Base-by-base conservation (phyloP, 257 asterid genomes). In the Handroanthus guayacan region DNA sequence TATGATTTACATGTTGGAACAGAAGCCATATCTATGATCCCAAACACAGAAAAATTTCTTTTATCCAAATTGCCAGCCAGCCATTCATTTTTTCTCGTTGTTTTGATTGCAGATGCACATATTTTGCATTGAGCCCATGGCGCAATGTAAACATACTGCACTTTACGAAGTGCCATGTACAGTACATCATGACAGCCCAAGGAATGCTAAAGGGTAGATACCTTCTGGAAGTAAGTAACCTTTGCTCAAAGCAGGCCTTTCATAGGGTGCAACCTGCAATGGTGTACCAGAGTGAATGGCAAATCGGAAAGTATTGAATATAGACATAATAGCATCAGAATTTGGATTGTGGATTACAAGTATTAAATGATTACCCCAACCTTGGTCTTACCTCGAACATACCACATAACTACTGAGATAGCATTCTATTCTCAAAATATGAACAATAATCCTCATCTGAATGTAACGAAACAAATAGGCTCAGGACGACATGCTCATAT, bases 171-270 rank as follows among this genome's bases (percentile, higher is more conserved):
- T 55, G 69, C 20, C 14, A 43, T 67, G 45, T 63, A 58, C 43
- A 55, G 58, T 64, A 62, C 6, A 16, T 62, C 62, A 5, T 70
- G 13, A 76, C 58, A 14, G 60, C 9, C 13, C 50, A 62, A 34
- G 36, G 36, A 63, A 41, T 37, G 17, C 57, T 5, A 38, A 71
- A 76, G 41, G 45, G 62, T 55, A 51, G 37, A 74, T 88, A 93
- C 98, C 97, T 88, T 93, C 96, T 67, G 97, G 98, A 77, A 93
- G 92, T 74, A 93, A 79, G 78, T 87, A 93, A 8, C 98, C 97
- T 85, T 93, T 91, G 87, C 98, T 93, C 80, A 93, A 76, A 71
- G 95, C 98, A 72, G 97, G 98, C 79, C 96, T 89, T 86, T 93
- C 96, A 81, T 93, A 93, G 31, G 98, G 98, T 45, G 96, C 95